Conservation (phyloP, 352 stramenopile genomes). For the Phytophthora podocarpi region DNA sequence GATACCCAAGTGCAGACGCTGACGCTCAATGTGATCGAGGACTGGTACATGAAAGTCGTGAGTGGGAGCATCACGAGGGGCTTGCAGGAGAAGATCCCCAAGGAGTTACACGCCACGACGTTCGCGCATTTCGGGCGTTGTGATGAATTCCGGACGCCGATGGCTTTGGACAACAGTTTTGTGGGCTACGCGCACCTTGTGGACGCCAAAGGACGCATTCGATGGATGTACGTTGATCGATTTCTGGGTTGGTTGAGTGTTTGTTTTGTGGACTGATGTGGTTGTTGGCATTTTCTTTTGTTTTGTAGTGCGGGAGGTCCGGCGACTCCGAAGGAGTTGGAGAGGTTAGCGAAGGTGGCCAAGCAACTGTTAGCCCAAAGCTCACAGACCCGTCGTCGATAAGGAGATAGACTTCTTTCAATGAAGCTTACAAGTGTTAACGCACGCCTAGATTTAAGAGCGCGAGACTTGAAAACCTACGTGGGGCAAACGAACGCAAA, state of each 20-base stretch:
- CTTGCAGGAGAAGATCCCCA: conserved; percentile 56
- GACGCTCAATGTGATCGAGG: conserved; percentile 86
- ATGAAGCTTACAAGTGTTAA: conserved; percentile 8
- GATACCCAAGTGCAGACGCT: conserved; percentile 55
- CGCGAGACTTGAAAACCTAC: conserved; percentile 7
- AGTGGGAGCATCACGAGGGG: conserved; percentile 68
- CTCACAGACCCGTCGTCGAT: conserved; percentile 29
- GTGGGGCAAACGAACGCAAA: too few species aligned
- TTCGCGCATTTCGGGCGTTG: conserved; percentile 79
- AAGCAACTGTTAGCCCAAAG: conserved; percentile 64
- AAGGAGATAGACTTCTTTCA: conserved; percentile 13
- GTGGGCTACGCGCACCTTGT: conserved; percentile 86
- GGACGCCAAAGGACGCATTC: conserved; percentile 80
- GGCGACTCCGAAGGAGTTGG: conserved; percentile 63
- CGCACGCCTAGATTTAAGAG: conserved; percentile 8
- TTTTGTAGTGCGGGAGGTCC: conserved; percentile 61
- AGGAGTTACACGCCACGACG: conserved; percentile 52
- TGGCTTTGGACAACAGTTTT: conserved; percentile 88
- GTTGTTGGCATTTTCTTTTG: conserved; percentile 17
- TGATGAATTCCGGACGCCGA: conserved; percentile 78
- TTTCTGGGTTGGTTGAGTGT: neutral
- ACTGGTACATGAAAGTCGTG: conserved; percentile 91
- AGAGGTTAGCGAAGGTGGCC: conserved; percentile 65
- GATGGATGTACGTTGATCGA: conserved; percentile 77
- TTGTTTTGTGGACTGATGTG: conserved; percentile 9